These are phyloP conservation scores for Periconia sp. DNA, from an alignment of 2,329 filamentous ascomycete species.

Conservation along the genomic window DNA sequence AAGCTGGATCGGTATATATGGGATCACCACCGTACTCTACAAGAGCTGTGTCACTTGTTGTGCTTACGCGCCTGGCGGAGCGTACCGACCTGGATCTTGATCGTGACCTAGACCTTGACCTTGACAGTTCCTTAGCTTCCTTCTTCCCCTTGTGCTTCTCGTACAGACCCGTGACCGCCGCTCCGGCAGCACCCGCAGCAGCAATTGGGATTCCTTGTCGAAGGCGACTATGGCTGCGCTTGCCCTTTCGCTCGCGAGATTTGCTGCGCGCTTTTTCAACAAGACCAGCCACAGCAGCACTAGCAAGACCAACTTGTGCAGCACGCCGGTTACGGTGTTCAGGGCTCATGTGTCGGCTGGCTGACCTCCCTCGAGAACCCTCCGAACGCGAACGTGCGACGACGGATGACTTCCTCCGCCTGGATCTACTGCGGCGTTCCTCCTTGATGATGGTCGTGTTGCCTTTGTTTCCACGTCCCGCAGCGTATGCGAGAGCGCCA, in stretches of 20 bases:
- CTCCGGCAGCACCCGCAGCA: conserved; percentile 66
- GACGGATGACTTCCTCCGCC: conserved; percentile 51
- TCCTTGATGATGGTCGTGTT: conserved; percentile 53
- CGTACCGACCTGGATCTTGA: conserved; percentile 54
- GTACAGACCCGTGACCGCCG: conserved; percentile 66
- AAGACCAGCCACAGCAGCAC: conserved; percentile 67
- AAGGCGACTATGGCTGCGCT: conserved; percentile 62
- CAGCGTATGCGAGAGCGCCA: conserved; percentile 63
- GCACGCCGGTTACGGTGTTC: conserved; percentile 64
- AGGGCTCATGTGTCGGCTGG: conserved; percentile 51
- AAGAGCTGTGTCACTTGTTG: conserved; percentile 58
- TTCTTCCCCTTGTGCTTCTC: conserved; percentile 68
- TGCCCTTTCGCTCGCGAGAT: conserved; percentile 60
- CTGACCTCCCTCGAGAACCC: conserved; percentile 36
- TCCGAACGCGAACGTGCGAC: conserved; percentile 32
- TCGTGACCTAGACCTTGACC: conserved; percentile 45
- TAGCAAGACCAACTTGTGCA: conserved; percentile 67
- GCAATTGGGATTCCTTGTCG: conserved; percentile 65
- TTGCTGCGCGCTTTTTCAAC: conserved; percentile 64
- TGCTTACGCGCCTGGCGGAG: conserved; percentile 50
- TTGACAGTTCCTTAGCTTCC: conserved; percentile 56
- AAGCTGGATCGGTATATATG: conserved; percentile 60
- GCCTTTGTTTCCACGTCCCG: conserved; percentile 55
- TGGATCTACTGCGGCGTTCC: conserved; percentile 55
- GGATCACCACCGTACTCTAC: conserved; percentile 71